Evolutionary conservation across 495 filamentous ascomycete genomes (phyloP).

Genomic region (Aspergillus coremiiformis): DNA sequence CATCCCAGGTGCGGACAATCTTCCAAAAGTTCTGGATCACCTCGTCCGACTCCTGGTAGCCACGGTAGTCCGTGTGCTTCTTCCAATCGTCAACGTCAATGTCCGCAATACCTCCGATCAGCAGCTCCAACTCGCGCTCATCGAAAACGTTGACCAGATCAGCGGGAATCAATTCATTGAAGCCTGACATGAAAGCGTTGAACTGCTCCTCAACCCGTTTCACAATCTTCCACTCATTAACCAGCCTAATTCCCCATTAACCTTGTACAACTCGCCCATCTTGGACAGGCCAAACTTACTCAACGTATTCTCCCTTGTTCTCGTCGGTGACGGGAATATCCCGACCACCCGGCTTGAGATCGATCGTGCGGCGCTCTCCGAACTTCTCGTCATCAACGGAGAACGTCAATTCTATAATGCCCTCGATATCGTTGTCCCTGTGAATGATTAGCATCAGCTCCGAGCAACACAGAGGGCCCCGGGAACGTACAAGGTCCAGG

Average conservation of each 20-base stretch:
- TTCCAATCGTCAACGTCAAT: slow-evolving; percentile 99
- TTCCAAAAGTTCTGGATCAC: slow-evolving; percentile 99
- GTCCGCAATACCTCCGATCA: slow-evolving; percentile 98
- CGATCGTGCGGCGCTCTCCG: slow-evolving; percentile 83
- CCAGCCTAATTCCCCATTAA: slow-evolving; percentile 48
- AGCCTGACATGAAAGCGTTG: slow-evolving; percentile 92
- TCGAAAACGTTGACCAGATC: slow-evolving; percentile 99
- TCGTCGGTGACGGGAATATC: slow-evolving; percentile 95
- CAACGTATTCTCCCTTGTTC: slow-evolving; percentile 92
- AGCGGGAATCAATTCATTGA: slow-evolving; percentile 93
- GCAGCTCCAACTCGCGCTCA: slow-evolving; percentile 89
- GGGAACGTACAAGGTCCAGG: slow-evolving; percentile 73
- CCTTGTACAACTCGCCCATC: not conserved
- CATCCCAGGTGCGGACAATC: slow-evolving; percentile 91
- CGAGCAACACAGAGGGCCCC: slow-evolving; percentile 13
- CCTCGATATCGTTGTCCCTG: slow-evolving; percentile 90
- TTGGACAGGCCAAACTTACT: slow-evolving; percentile 46
- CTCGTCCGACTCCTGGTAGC: slow-evolving; percentile 96
- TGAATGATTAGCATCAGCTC: not conserved
- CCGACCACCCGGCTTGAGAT: slow-evolving; percentile 82
- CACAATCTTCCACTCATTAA: slow-evolving; percentile 98
- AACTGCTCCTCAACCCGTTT: slow-evolving; percentile 98
- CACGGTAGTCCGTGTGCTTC: slow-evolving; percentile 99
- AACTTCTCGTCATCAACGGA: slow-evolving; percentile 96
- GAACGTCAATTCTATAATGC: slow-evolving; percentile 88